Evolutionary conservation across 495 filamentous ascomycete genomes (phyloP).

Genomic region (Daldinia bambusicola): DNA sequence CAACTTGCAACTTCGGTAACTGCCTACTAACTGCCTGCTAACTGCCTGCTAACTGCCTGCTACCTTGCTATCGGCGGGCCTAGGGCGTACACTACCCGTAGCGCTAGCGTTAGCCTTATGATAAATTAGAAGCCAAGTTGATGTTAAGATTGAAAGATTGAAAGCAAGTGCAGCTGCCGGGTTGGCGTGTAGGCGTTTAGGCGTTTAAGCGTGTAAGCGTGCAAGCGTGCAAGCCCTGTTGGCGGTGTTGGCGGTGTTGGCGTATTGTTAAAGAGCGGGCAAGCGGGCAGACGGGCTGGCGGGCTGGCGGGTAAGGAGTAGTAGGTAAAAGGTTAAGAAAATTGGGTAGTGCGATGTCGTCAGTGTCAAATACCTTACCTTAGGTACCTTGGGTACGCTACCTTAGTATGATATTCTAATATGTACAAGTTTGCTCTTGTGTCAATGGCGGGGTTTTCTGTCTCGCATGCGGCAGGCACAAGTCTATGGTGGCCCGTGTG

Average conservation of each 20-base stretch:
- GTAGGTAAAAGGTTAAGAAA: constrained; percentile 18
- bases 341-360: constrained; percentile 42
- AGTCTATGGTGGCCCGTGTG: constrained; percentile 18
- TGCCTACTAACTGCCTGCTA: no score
- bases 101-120: constrained; percentile 17
- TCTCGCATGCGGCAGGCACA: constrained; percentile 43
- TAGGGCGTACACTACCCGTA: constrained; percentile 16
- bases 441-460: constrained; percentile 46
- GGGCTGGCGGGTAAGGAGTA: constrained; percentile 2
- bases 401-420: no score
- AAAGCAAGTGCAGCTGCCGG: constrained; percentile 9
- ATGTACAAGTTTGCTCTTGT: constrained; percentile 35
- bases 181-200: not conserved
- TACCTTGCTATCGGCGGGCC: constrained; percentile 1
- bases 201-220: no score
- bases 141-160: constrained; percentile 10
- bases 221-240: no score
- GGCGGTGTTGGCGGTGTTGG: no score
- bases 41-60: not conserved
- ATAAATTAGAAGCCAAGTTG: constrained; percentile 5
- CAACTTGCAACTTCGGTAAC: constrained; percentile 5
- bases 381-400: no score
- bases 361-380: constrained; percentile 28
- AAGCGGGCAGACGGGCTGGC: no score
- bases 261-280: constrained; percentile 2